Evolutionary conservation across 2,329 filamentous ascomycete genomes (phyloP).

Genomic region (Leptoxyphium fumago): DNA sequence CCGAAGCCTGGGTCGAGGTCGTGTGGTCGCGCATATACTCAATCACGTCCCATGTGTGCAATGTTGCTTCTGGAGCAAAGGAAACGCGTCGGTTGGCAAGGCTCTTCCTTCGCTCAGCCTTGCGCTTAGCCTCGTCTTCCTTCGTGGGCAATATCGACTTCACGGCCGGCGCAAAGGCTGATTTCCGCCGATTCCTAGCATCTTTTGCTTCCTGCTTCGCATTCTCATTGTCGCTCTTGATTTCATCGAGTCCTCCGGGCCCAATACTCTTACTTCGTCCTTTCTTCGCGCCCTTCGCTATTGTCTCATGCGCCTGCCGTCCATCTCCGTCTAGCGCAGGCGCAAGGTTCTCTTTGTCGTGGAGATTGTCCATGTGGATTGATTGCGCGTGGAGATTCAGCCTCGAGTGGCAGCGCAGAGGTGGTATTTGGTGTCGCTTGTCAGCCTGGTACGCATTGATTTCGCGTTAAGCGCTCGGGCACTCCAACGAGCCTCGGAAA

Average conservation of each 20-base stretch:
- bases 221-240: slow-evolving; percentile 23
- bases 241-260: slow-evolving; percentile 70
- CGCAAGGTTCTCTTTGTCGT: slow-evolving; percentile 22
- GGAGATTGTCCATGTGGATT: too few species aligned
- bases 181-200: slow-evolving; percentile 23
- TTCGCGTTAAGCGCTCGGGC: not conserved
- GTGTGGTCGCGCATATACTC: slow-evolving; percentile 82
- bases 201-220: slow-evolving; percentile 38
- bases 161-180: slow-evolving; percentile 34
- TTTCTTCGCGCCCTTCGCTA: slow-evolving; percentile 42
- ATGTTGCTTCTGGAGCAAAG: slow-evolving; percentile 89
- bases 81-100: slow-evolving; percentile 77
- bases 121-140: slow-evolving; percentile 47
- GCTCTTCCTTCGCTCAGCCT: slow-evolving; percentile 71
- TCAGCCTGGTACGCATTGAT: too few species aligned
- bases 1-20: slow-evolving; percentile 53
- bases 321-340: slow-evolving; percentile 18
- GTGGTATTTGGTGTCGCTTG: too few species aligned
- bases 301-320: slow-evolving; percentile 14
- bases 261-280: slow-evolving; percentile 92
- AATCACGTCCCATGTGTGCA: slow-evolving; percentile 93
- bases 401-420: too few species aligned
- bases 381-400: too few species aligned
- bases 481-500: slow-evolving; percentile 1
- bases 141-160: slow-evolving; percentile 43